Base-by-base conservation (phyloP, 495 filamentous ascomycete species). In the Neurospora sublineolata region DNA sequence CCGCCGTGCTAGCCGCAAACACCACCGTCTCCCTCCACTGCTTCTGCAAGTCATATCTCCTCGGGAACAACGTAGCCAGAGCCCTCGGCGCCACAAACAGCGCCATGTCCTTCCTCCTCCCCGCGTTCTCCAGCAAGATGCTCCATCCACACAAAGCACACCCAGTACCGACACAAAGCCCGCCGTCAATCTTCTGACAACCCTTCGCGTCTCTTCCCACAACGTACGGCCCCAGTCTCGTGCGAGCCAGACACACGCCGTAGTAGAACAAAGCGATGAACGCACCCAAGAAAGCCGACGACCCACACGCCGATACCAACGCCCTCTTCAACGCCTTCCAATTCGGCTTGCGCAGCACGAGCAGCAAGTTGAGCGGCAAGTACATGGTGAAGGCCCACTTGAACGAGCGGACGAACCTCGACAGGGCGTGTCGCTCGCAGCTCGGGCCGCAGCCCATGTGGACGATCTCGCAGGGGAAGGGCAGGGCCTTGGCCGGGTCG, bases 261-360 rank as follows among this genome's bases (percentile, higher is more conserved):
- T 97, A 97, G 81, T 94, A 97, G 74, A 95, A 96, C 3, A 94
- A 83, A 11, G 87, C 82, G 72, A 97, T 90, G 79, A 96, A 97
- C 0, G 90, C 84, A 1, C 89, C 93, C 3, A 97, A 85, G 80
- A 97, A 97, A 3, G 90, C 85, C 9, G 93, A 94, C 18, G 92
- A 95, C 60, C 91, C 88, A 12, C 85, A 78, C 1, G 92, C 89
- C 37, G 89, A 90, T 20, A 82, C 72, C 68, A 91, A 37, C 3
- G 91, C 90, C 20, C 81, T 80, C 27, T 73, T 74, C 2, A 86
- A 68, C 2, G 78, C 82, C 3, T 75, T 72, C 0, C 75, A 46
- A 16, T 85, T 86, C 67, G 87, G 86, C 3, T 80, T 83, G 46
- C 88, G 85, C n/a, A 88, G 74, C 16, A 88, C 82, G n/a, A 94